Evolutionary conservation across 345 rosid genomes (phyloP).

Genomic region (Bruguiera sexangula): DNA sequence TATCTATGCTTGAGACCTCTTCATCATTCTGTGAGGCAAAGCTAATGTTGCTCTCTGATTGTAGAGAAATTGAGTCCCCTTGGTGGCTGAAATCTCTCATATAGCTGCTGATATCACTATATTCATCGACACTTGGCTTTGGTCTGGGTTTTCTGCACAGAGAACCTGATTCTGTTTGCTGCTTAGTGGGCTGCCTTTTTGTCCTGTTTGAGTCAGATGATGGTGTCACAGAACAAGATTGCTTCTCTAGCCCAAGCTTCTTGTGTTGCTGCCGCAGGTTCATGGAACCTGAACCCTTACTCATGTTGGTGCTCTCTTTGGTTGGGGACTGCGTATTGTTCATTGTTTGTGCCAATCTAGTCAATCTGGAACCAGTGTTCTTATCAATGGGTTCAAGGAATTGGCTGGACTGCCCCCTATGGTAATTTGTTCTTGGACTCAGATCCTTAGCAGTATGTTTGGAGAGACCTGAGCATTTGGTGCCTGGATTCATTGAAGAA

Average conservation of each 20-base stretch:
- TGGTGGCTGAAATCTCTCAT: slow-evolving; percentile 44
- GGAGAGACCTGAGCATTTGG: slow-evolving; percentile 31
- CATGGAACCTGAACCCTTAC: slow-evolving; percentile 39
- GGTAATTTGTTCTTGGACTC: slow-evolving; percentile 37
- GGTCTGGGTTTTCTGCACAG: slow-evolving; percentile 37
- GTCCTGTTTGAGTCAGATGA: slow-evolving; percentile 43
- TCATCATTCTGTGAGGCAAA: slow-evolving; percentile 49
- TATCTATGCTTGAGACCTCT: slow-evolving; percentile 63
- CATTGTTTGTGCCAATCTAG: slow-evolving; percentile 31
- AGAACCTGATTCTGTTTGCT: slow-evolving; percentile 45
- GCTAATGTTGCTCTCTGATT: slow-evolving; percentile 59
- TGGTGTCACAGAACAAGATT: slow-evolving; percentile 32
- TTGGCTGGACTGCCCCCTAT: slow-evolving; percentile 30
- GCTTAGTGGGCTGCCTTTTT: slow-evolving; percentile 47
- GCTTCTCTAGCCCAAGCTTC: slow-evolving; percentile 48
- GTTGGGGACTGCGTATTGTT: slow-evolving; percentile 28
- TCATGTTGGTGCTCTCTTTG: slow-evolving; percentile 33
- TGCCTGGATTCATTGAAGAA: slow-evolving; percentile 27
- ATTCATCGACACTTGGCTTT: slow-evolving; percentile 42
- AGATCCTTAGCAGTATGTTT: slow-evolving; percentile 45
- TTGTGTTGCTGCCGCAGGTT: slow-evolving; percentile 52
- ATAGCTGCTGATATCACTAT: slow-evolving; percentile 41
- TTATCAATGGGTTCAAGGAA: slow-evolving; percentile 31
- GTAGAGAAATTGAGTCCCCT: slow-evolving; percentile 39
- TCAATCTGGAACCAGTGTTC: slow-evolving; percentile 25